phyloP scores from a whole-genome alignment of 768 basidiomycete species.

The Chalciporus pseudorubinellus region DNA sequence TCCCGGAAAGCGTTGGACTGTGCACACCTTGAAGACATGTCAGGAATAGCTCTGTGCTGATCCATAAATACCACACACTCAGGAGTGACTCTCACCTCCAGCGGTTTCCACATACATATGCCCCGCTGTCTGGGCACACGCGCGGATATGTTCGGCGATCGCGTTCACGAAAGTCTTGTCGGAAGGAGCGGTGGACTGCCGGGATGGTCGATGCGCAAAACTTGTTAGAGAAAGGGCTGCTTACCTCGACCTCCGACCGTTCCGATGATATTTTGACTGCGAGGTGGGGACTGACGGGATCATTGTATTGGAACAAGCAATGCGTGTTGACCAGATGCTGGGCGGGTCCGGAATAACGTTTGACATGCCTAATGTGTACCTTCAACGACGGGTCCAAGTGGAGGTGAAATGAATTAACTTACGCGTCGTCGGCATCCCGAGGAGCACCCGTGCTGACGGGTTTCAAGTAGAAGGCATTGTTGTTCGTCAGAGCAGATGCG shows the following conservation, averaged over 20 bases:
- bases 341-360: constrained; percentile 45
- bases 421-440: constrained; percentile 85
- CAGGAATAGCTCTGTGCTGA: neutral
- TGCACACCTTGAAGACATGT: constrained; percentile 67
- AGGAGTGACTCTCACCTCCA: constrained; percentile 67
- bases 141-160: constrained; percentile 59
- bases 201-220: constrained; percentile 3
- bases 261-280: constrained; percentile 57
- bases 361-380: constrained; percentile 55
- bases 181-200: constrained; percentile 43
- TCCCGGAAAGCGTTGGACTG: constrained; percentile 80
- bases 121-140: constrained; percentile 43
- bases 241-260: constrained; percentile 32
- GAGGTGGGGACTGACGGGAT: constrained; percentile 92
- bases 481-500: constrained; percentile 59
- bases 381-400: neutral
- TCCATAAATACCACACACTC: constrained; percentile 5
- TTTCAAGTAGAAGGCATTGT: constrained; percentile 70
- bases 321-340: constrained; percentile 49
- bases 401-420: constrained; percentile 19
- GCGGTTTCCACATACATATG: constrained; percentile 92
- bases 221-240: neutral
- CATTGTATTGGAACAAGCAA: constrained; percentile 80
- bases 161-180: constrained; percentile 66
- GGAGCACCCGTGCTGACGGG: constrained; percentile 87